phyloP scores from a whole-genome alignment of 1,284 basidiomycete species.

The Trametes hirsuta region DNA sequence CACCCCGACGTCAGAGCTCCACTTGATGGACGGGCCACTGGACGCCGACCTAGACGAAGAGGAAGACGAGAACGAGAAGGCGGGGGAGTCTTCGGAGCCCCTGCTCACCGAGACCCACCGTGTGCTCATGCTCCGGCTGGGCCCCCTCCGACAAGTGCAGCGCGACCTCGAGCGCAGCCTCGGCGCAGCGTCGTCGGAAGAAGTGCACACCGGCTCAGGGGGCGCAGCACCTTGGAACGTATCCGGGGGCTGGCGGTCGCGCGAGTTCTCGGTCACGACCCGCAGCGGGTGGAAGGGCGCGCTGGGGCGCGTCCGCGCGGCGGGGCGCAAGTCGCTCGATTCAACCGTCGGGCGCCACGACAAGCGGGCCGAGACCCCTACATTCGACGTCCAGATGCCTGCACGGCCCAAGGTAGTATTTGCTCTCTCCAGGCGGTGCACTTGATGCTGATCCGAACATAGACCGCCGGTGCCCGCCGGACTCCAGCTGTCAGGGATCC shows the following conservation, averaged over 20 bases:
- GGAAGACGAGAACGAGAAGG: constrained; percentile 17
- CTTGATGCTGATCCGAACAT: constrained; percentile 6
- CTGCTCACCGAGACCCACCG: constrained; percentile 46
- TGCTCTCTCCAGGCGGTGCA: neutral
- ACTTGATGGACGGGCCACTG: neutral
- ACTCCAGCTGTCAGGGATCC: neutral
- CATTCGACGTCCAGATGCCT: neutral
- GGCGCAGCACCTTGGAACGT: constrained; percentile 25
- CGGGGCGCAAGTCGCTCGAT: constrained; percentile 2
- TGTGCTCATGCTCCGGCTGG: constrained; percentile 48
- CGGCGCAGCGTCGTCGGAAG: constrained; percentile 38
- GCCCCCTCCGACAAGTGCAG: constrained; percentile 53
- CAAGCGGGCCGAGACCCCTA: neutral
- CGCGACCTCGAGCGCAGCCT: constrained; percentile 51
- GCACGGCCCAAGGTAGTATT: constrained; percentile 5
- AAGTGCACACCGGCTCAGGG: constrained; percentile 1
- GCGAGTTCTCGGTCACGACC: constrained; percentile 30
- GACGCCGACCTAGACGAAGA: constrained; percentile 17
- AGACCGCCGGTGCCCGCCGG: neutral
- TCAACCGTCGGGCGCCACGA: constrained; percentile 4
- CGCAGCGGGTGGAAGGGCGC: constrained; percentile 32
- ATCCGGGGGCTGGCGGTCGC: constrained; percentile 13
- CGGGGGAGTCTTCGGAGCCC: constrained; percentile 8
- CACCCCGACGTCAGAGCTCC: neutral
- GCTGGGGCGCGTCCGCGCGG: constrained; percentile 24